Evolutionary conservation across 805 yeast genomes (phyloP).

Genomic region (Starmerella apicola): DNA sequence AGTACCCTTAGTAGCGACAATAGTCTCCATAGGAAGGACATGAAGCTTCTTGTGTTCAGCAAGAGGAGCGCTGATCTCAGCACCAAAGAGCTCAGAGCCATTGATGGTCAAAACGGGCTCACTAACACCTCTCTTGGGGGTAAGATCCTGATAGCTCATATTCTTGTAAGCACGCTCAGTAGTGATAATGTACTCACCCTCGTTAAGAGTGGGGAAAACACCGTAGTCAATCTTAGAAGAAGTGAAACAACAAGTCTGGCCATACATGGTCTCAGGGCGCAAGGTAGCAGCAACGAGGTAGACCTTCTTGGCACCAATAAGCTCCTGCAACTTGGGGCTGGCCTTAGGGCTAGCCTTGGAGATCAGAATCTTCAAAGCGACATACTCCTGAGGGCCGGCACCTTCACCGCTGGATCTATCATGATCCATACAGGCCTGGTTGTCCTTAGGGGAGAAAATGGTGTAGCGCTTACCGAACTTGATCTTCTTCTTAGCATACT

Average conservation of each 20-base stretch:
- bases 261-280: slow-evolving; percentile 98
- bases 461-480: slow-evolving; percentile 98
- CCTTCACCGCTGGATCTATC: slow-evolving; percentile 97
- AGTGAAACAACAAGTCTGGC: slow-evolving; percentile 96
- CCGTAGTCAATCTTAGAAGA: slow-evolving; percentile 92
- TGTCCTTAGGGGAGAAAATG: slow-evolving; percentile 92
- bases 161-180: slow-evolving; percentile 94
- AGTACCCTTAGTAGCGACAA: slow-evolving; percentile 89
- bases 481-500: slow-evolving; percentile 76
- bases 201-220: slow-evolving; percentile 68
- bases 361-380: slow-evolving; percentile 65
- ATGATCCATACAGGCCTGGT: slow-evolving; percentile 99
- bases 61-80: slow-evolving; percentile 76
- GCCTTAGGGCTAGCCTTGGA: slow-evolving; percentile 35
- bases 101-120: slow-evolving; percentile 44
- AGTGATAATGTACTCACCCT: slow-evolving; percentile 61
- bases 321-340: slow-evolving; percentile 32
- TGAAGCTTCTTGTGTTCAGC: slow-evolving; percentile 57
- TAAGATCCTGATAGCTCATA: slow-evolving; percentile 88
- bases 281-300: slow-evolving; percentile 90
- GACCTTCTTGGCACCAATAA: slow-evolving; percentile 47
- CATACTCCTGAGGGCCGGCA: slow-evolving; percentile 91
- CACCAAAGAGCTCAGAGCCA: slow-evolving; percentile 72
- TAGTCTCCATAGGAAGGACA: slow-evolving; percentile 95
- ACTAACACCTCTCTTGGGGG: slow-evolving; percentile 77